These are phyloP conservation scores for Usnea hakonensis DNA, from an alignment of 495 filamentous ascomycete genomes.

Conservation along the genomic window DNA sequence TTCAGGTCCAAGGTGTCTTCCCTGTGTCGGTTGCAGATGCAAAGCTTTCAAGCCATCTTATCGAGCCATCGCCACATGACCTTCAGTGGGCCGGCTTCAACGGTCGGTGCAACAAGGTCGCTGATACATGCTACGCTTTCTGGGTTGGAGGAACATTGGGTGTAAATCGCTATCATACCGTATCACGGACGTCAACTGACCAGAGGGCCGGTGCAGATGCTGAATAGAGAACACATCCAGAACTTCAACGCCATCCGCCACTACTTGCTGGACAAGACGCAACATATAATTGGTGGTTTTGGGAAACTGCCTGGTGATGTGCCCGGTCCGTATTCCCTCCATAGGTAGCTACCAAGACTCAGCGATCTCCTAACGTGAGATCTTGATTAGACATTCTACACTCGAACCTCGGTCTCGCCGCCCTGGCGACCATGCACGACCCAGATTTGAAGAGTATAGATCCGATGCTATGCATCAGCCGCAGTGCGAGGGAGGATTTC, in stretches of 20 bases:
- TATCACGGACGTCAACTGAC: conserved; percentile 12
- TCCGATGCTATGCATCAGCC: conserved; percentile 58
- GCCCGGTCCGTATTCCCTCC: conserved; percentile 46
- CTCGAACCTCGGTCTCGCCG: conserved; percentile 78
- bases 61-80: conserved; percentile 29
- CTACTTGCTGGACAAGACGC: conserved; percentile 82
- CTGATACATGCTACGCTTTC: conserved; percentile 92
- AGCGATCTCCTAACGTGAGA: conserved; percentile 8
- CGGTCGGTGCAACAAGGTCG: conserved; percentile 77
- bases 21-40: not conserved
- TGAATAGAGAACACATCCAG: conserved; percentile 55
- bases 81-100: conserved; percentile 65
- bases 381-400: conserved; percentile 70
- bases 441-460: conserved; percentile 55
- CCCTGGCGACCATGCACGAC: conserved; percentile 61
- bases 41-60: not conserved
- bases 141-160: conserved; percentile 72
- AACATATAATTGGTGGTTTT: conserved; percentile 87
- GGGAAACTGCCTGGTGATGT: conserved; percentile 70
- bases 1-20: conserved; percentile 7
- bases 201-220: conserved; percentile 42
- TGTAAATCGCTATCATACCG: conserved; percentile 33
- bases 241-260: conserved; percentile 52
- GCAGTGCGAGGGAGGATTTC: conserved; percentile 36
- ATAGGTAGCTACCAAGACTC: not conserved